Evolutionary conservation across 2,329 filamentous ascomycete genomes (phyloP), one percentile per base, ranked within the genome.

Genomic region (Rugonectria rugulosa): DNA sequence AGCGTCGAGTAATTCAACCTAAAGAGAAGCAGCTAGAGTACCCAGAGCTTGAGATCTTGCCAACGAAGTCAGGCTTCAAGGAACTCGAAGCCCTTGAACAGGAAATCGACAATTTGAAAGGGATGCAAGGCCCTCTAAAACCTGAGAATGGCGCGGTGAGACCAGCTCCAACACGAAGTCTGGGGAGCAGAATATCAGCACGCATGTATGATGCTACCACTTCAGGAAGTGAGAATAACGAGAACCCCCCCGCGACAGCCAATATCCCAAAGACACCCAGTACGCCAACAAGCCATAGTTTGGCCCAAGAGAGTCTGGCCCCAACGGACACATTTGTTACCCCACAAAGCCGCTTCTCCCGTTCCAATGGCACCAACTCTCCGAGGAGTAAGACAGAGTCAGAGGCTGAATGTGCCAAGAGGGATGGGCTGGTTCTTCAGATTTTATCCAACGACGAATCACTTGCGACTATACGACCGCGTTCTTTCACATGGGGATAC

Each of bases 11-110:
- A 7, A 29, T 21, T 12, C 43, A 50, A 9, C 55, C 40, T 32
- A 23, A 29, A 24, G 34, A 44, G 26, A 44, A 34, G 14, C 37
- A 46, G 10, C 43, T 67, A 20, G 65, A 68, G 31, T 65, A 64
- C 38, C 63, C 65, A n/a, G 60, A 68, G 32, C 62, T 68, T 37
- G 59, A 61, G 17, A 65, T 65, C 17, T 53, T 59, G 6, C 63
- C 63, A 27, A 63, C 60, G 5, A 57, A 56, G 19, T 63, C 60
- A 15, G 64, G 65, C 7, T 61, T 61, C 15, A 36, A 57, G 21
- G 65, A 68, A 24, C 54, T 67, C 10, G 50, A 62, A 19, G 62
- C 50, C 3, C 40, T 68, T 7, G 59, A 57, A 14, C 59, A 38
- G 31, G 62, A 68, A 26, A 65, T 68, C 10, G 41, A 32, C 11